Conservation (phyloP, 441 rosid genomes). For the Rhodomyrtus psidioides region DNA sequence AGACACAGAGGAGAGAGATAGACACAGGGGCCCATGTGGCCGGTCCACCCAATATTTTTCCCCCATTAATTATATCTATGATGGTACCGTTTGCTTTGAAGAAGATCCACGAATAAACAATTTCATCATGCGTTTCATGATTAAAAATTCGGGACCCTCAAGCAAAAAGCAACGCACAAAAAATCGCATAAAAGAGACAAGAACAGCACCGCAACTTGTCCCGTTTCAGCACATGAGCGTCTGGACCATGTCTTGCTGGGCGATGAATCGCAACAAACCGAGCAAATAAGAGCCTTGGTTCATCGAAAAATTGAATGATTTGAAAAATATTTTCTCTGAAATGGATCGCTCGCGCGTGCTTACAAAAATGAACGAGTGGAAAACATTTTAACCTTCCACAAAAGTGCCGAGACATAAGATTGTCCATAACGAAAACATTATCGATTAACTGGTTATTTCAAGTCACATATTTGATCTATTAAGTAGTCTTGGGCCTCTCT, state of each 20-base stretch:
- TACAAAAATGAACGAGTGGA: not conserved
- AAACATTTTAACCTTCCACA: not conserved
- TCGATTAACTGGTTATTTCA: not conserved
- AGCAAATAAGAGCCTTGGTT: rapidly evolving
- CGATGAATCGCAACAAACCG: not conserved
- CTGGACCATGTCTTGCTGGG: not conserved
- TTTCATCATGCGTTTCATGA: not conserved
- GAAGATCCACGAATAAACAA: not conserved
- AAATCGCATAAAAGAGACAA: not conserved
- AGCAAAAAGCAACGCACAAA: not conserved
- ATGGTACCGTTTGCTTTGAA: not conserved
- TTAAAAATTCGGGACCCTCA: not conserved
- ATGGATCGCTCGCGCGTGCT: rapidly evolving
- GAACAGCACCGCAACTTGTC: not conserved
- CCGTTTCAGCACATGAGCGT: no score
- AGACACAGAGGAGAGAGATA: no score
- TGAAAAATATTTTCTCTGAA: not conserved
- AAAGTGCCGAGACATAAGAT: not conserved
- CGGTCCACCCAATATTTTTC: no score
- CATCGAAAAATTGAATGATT: no score
- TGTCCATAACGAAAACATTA: not conserved
- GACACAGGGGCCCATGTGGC: no score
- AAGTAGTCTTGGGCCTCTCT: no score
- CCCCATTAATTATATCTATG: not conserved
- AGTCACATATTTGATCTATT: not conserved